These are phyloP conservation scores for Suhomyces coccinellae DNA, from an alignment of 1,139 yeast genomes.

Conservation along the genomic window DNA sequence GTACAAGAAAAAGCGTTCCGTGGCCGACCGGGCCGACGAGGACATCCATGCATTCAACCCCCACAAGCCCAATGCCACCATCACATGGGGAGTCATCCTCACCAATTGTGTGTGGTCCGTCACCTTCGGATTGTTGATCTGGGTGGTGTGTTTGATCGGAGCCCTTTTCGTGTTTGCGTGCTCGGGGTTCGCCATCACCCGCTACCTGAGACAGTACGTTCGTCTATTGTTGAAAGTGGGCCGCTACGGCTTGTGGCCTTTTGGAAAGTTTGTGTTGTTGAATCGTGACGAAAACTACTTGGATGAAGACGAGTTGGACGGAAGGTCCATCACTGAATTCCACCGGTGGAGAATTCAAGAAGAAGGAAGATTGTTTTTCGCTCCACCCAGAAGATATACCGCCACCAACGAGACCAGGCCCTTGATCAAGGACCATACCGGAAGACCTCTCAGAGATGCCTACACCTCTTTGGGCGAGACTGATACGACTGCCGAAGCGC, in stretches of 20 bases:
- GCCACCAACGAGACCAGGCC: constrained; percentile 38
- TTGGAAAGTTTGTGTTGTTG: constrained; percentile 84
- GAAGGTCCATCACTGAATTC: constrained; percentile 81
- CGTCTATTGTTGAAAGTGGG: constrained; percentile 64
- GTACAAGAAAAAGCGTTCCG: constrained; percentile 89
- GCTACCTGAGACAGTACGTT: constrained; percentile 54
- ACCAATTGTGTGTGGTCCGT: constrained; percentile 79
- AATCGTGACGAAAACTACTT: constrained; percentile 77
- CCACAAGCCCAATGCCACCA: constrained; percentile 49
- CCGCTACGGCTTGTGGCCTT: constrained; percentile 73
- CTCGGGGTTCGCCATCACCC: constrained; percentile 47
- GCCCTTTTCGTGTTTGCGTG: constrained; percentile 44
- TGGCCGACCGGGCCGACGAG: constrained; percentile 86
- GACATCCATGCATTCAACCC: constrained; percentile 81
- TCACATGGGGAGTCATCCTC: constrained; percentile 62
- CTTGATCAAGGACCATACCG: constrained; percentile 46
- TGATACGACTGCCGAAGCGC: constrained; percentile 12
- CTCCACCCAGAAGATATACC: constrained; percentile 57
- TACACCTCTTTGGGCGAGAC: constrained; percentile 33
- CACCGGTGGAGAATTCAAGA: constrained; percentile 86
- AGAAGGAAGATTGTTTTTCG: constrained; percentile 69
- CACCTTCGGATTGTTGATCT: constrained; percentile 67
- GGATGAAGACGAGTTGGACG: constrained; percentile 86
- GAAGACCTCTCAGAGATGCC: constrained; percentile 43
- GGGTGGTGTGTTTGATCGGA: constrained; percentile 50